Conservation (phyloP, 1,139 yeast genomes). For the Sugiyamaella grinbergsii region DNA sequence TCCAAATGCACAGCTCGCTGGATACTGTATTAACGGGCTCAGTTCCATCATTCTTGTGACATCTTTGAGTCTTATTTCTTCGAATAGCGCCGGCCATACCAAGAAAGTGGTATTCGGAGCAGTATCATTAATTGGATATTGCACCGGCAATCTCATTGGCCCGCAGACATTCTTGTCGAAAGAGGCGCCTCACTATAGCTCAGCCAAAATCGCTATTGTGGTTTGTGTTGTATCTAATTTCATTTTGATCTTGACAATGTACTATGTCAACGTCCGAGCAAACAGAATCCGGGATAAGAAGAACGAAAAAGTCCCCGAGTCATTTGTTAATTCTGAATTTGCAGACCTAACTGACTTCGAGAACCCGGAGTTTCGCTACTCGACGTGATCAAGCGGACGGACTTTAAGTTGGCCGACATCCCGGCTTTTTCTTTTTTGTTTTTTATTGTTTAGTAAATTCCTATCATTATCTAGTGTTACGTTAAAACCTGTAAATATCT, state of each 20-base stretch:
- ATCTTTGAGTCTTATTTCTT: constrained; percentile 50
- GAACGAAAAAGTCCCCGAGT: constrained; percentile 40
- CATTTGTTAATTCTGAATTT: constrained; percentile 48
- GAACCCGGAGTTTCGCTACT: constrained; percentile 61
- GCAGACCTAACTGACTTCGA: constrained; percentile 65
- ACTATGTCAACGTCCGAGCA: constrained; percentile 41
- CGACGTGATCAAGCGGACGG: too few species aligned
- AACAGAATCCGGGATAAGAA: constrained; percentile 35
- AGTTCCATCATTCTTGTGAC: constrained; percentile 48
- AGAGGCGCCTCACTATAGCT: constrained; percentile 53
- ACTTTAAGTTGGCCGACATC: too few species aligned
- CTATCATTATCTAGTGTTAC: too few species aligned
- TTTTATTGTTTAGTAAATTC: too few species aligned
- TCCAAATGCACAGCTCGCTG: too few species aligned
- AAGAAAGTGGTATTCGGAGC: constrained; percentile 62
- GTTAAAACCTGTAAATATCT: too few species aligned
- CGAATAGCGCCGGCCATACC: constrained; percentile 71
- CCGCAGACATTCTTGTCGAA: constrained; percentile 54
- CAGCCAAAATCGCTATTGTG: constrained; percentile 49
- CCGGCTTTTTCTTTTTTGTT: too few species aligned
- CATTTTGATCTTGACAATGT: constrained; percentile 36
- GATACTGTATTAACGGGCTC: constrained; percentile 35
- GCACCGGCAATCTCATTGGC: constrained; percentile 57
- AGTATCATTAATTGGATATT: constrained; percentile 52
- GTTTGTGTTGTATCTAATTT: constrained; percentile 41